phyloP scores from a whole-genome alignment of 345 rosid genomes.

The Alliaria petiolata region DNA sequence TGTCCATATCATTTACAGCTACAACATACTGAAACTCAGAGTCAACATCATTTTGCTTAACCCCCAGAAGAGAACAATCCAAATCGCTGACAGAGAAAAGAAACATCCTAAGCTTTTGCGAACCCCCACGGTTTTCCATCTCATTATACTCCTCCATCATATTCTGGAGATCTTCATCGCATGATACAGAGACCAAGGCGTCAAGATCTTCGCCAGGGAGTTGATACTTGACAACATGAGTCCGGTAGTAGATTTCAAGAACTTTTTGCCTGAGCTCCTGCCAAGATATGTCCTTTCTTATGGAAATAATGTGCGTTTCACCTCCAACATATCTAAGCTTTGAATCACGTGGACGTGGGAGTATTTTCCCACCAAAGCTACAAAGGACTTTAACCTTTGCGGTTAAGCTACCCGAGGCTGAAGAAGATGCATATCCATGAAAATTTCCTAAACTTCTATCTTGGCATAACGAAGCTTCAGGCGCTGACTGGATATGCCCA shows the following conservation, averaged over 20 bases:
- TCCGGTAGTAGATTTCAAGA: constrained; percentile 52
- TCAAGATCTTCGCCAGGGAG: constrained; percentile 96
- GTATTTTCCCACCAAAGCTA: constrained; percentile 85
- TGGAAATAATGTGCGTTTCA: constrained; percentile 66
- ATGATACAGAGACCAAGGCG: constrained; percentile 86
- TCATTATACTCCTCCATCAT: constrained; percentile 86
- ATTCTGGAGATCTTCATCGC: constrained; percentile 81
- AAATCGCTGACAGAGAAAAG: constrained; percentile 60
- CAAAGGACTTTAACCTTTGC: constrained; percentile 68
- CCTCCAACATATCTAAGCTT: constrained; percentile 94
- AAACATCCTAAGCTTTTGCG: constrained; percentile 70
- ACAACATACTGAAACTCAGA: constrained; percentile 69
- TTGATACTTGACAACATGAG: constrained; percentile 75
- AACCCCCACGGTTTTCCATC: constrained; percentile 53
- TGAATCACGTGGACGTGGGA: constrained; percentile 88
- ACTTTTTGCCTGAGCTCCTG: constrained; percentile 61
- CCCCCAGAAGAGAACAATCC: constrained; percentile 60
- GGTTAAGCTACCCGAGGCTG: constrained; percentile 42
- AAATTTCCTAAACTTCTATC: constrained; percentile 34
- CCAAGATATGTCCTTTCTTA: constrained; percentile 63
- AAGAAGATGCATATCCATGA: constrained; percentile 41
- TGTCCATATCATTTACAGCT: constrained; percentile 76
- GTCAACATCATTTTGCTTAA: constrained; percentile 47
- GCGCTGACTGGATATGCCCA: constrained; percentile 48
- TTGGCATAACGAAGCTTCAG: constrained; percentile 39